Base-by-base conservation (phyloP, 2,329 filamentous ascomycete genomes). In the Nemania bipapillata region DNA sequence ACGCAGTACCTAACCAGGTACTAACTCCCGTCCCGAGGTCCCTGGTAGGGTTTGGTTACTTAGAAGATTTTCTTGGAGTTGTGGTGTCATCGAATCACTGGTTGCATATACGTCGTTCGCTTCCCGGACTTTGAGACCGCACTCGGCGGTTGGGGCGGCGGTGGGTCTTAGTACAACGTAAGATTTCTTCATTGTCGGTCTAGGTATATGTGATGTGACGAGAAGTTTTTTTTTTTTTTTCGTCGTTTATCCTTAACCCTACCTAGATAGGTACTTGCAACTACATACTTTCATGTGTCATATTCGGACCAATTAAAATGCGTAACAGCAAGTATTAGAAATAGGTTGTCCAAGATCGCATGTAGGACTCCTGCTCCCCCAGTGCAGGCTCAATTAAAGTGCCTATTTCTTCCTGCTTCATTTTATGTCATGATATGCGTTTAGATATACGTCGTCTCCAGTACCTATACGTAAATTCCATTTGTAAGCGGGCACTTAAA, bases 81-180 rank as follows among this genome's bases (percentile, higher is more conserved):
- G 49, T 52, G 30, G 24, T 52, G 49, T 30, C 12, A 28, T 52
- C 49, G 49, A 30, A 54, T 24, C n/a, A 24, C 28, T 35, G 28
- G 4, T 26, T 53, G 26, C 20, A 32, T 28, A 26, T 26, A 12
- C 47, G 28, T 17, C n/a, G 50, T 24, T 55, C 53, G 53, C 53
- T 55, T 55, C 53, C 30, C 30, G 53, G 53, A 12, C n/a, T 37
- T 55, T 40, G 17, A 55, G 30, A 40, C 53, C 53, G 53, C 53
- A 24, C 30, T 53, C 50, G 50, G 50, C 17, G 28, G 49, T 30
- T 52, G 49, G 6, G 28, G 49, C 22, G 20, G 4, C 9, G 30
- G 53, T 55, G 53, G 53, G 53, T 55, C 53, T 37, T 35, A 26
- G 4, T 22, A 24, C 53, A 37, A 55, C 32, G 2, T 55, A 55